Evolutionary conservation across 305 asterid species (phyloP).

Genomic region (Solanum hybrid): DNA sequence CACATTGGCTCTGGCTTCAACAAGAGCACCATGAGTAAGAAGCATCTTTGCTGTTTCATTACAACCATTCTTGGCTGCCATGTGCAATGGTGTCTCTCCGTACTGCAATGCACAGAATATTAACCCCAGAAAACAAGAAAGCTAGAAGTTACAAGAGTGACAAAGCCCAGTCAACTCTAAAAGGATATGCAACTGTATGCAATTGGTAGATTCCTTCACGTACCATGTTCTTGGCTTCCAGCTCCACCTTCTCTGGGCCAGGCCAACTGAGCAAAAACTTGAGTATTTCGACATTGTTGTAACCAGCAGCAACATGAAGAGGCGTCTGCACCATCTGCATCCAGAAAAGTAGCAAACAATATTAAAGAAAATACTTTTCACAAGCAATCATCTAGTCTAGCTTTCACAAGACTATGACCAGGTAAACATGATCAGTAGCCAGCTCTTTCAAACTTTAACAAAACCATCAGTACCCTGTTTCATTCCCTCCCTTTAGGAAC

Average conservation of each 20-base stretch:
- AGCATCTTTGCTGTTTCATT: constrained; percentile 75
- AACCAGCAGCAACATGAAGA: constrained; percentile 92
- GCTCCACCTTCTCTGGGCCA: constrained; percentile 67
- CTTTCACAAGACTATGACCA: not conserved
- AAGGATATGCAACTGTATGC: constrained; percentile 6
- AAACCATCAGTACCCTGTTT: not conserved
- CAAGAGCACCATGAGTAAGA: constrained; percentile 68
- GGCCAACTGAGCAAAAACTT: constrained; percentile 60
- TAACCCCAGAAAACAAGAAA: not conserved
- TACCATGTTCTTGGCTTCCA: constrained; percentile 92
- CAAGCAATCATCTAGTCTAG: not conserved
- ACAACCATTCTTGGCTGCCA: constrained; percentile 98
- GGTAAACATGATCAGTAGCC: not conserved
- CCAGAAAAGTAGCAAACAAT: not conserved
- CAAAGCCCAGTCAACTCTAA: not conserved
- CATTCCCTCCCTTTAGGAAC: not conserved
- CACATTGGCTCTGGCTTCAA: constrained; percentile 93
- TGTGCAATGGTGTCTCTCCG: constrained; percentile 95
- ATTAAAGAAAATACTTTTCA: not conserved
- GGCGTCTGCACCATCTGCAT: constrained; percentile 87
- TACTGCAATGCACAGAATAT: constrained; percentile 40
- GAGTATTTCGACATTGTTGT: constrained; percentile 64
- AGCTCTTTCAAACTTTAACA: not conserved
- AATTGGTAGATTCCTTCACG: not conserved
- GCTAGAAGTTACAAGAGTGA: not conserved